These are phyloP conservation scores for Atkinsonella texensis DNA, from an alignment of 2,329 filamentous ascomycete genomes.

Conservation along the genomic window DNA sequence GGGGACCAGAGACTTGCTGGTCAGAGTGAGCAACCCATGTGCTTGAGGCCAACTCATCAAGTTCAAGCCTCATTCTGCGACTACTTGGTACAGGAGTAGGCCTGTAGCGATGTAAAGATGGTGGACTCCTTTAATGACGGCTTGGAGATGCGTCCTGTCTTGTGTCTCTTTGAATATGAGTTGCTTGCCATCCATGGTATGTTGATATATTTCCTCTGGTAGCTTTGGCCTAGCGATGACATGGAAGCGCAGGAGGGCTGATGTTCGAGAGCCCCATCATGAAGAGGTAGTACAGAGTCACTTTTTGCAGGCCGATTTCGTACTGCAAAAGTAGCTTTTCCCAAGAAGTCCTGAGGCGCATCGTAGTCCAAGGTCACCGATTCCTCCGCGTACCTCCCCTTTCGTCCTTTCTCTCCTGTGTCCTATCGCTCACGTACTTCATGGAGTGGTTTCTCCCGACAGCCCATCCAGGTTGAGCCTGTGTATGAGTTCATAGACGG, in stretches of 20 bases:
- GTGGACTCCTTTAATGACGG: too few relatives aligned
- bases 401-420: constrained; percentile 11
- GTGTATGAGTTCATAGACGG: constrained; percentile 8
- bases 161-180: too few relatives aligned
- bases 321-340: neutral
- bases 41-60: neutral
- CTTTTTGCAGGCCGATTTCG: constrained; percentile 1
- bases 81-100: too few relatives aligned
- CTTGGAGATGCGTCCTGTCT: too few relatives aligned
- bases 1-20: neutral
- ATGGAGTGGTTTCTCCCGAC: constrained; percentile 13
- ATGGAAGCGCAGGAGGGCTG: constrained; percentile 31
- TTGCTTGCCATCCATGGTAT: too few relatives aligned
- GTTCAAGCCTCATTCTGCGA: too few relatives aligned
- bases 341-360: neutral
- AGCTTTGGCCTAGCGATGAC: constrained; percentile 14
- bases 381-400: constrained; percentile 7
- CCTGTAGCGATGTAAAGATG: too few relatives aligned
- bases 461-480: too few relatives aligned
- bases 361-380: neutral
- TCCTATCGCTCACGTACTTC: constrained; percentile 18
- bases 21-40: neutral
- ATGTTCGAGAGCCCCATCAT: constrained; percentile 21
- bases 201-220: too few relatives aligned
- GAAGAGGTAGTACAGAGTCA: constrained; percentile 7